These are phyloP conservation scores for Eucalyptus coolabah DNA, from an alignment of 345 rosid genomes.

Conservation along the genomic window DNA sequence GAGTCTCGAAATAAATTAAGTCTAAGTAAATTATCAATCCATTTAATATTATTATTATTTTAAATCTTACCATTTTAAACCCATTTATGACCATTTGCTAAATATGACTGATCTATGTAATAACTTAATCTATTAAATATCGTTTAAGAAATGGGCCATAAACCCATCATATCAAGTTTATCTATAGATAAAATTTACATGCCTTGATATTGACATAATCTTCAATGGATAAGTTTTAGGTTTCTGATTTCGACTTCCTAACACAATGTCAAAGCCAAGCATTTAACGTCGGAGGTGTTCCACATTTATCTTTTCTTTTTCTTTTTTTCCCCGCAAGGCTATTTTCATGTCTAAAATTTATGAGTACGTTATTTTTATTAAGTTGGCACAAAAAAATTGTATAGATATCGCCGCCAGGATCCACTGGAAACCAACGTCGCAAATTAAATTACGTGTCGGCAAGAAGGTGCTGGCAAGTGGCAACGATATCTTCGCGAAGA, in stretches of 20 bases:
- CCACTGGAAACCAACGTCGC: neutral
- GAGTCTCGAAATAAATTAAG: too few relatives aligned
- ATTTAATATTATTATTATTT: too few relatives aligned
- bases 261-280: neutral
- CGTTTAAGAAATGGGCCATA: neutral
- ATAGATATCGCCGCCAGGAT: neutral
- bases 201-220: neutral
- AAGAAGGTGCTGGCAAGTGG: neutral
- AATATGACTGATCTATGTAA: rapidly evolving
- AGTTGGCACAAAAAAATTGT: neutral
- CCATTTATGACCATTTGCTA: too few relatives aligned
- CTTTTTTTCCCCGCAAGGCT: too few relatives aligned
- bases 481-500: neutral
- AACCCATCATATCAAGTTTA: neutral
- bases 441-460: neutral
- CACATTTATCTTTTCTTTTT: neutral
- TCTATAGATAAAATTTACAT: neutral
- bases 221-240: neutral
- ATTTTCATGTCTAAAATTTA: neutral
- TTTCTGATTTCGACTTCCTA: neutral
- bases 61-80: too few relatives aligned
- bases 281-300: neutral
- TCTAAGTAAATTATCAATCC: too few relatives aligned
- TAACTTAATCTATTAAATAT: too few relatives aligned
- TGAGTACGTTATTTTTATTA: neutral